Evolutionary conservation across 345 rosid species (phyloP), one percentile per base, ranked within the genome.

Genomic region (Cardiospermum halicacabum): DNA sequence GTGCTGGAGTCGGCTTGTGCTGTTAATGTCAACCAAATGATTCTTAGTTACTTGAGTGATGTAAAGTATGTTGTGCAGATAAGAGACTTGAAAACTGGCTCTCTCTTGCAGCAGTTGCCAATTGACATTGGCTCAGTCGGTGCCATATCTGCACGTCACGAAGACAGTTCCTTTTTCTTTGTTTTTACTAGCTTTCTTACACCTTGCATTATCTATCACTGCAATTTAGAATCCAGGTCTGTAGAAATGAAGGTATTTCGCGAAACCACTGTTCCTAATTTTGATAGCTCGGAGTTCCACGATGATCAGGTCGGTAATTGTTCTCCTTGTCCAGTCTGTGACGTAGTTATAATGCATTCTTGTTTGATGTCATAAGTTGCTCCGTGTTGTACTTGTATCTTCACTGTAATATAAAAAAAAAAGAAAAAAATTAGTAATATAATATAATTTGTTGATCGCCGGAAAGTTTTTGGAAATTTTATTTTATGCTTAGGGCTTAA

Each of bases 241-340:
- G 96, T 95, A 9, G 79, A 81, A 11, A 69, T 91, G 88, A 82
- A 77, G 70, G 79, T 85, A 69, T 85, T 94, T 58, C 91, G 96
- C 67, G 97, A 91, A 70, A 87, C 78, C 59, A 48, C 9, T 63
- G 87, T 94, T 26, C 83, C 83, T 36, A 96, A 89, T 65, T 91
- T 91, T 67, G 91, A 91, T 72, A 86, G 89, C 37, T 62, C 84
- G 4, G 82, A 75, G 53, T 91, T 91, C 82, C 54, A 73, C 16
- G 95, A 85, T 51, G 75, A 84, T 65, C 99, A 94, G 97, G 99
- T 94, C 66, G 90, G 97, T 94, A 68, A 76, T 53, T 30, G 11
- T 37, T 56, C 32, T 4, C 22, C 19, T 28, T 28, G 0, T 25
- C 69, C 49, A 27, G 43, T 21, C 58, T 62, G 60, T 27, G 5